Evolutionary conservation across 495 filamentous ascomycete species (phyloP), one percentile per base, ranked within the genome.

Genomic region (Xylaria palmicola): DNA sequence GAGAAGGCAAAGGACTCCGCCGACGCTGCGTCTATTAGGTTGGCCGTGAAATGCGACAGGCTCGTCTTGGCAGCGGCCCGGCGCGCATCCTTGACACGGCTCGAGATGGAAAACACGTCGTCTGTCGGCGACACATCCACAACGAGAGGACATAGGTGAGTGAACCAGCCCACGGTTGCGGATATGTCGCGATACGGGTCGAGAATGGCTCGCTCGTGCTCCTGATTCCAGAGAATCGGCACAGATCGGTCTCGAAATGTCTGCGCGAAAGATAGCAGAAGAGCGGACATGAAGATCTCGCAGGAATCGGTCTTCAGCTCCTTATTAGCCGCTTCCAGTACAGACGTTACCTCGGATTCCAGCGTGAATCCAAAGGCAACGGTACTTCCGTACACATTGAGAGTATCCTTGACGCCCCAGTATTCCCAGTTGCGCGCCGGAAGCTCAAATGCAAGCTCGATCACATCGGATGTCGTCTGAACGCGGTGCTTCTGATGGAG

Each of bases 171-270:
- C 0, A 81, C 77, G 0, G 79, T 81, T 50, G 74, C 71, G n/a
- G 76, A 74, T 8, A 79, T 73, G 54, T 81, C 74, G 30, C 69
- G 59, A n/a, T 74, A 71, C 1, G 64, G 59, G 12, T 68, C 76
- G 43, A 65, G 68, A 0, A 66, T 59, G 13, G 77, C 68, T 56
- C 80, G 71, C 26, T 79, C 79, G 22, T 79, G 74, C 45, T 78
- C 78, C 60, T 82, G 77, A 41, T 76, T 78, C 75, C 77, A 83
- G 9, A 90, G 75, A 0, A 79, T 75, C 3, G 87, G 86, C 0
- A 80, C 59, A 0, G 72, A 54, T 12, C 86, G 76, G 60, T 88
- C 85, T 4, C 69, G 74, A 44, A 84, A 85, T 1, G 70, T 75
- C 54, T 78, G 72, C 7, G 68, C 65, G 61, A 85, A 85, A 0